These are phyloP conservation scores for Cordyceps cicadae DNA, from an alignment of 2,329 filamentous ascomycete species.

Conservation along the genomic window DNA sequence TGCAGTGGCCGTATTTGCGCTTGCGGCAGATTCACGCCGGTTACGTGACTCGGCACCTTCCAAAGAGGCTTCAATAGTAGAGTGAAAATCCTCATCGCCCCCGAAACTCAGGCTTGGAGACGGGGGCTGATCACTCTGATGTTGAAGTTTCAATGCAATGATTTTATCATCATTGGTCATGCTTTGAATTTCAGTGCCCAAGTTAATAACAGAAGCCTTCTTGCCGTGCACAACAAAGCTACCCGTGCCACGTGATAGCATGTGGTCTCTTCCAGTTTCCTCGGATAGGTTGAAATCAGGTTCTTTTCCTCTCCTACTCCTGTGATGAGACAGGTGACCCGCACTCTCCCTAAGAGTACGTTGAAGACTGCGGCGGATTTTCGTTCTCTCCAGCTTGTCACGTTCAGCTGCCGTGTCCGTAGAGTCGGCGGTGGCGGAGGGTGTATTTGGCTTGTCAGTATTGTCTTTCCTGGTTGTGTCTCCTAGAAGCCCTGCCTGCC, in stretches of 20 bases:
- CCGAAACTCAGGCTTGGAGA: slow-evolving; percentile 28
- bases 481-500: slow-evolving; percentile 58
- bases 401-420: slow-evolving; percentile 31
- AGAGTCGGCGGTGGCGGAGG: slow-evolving; percentile 25
- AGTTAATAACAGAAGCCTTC: slow-evolving; percentile 95
- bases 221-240: slow-evolving; percentile 97
- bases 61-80: slow-evolving; percentile 36
- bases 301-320: slow-evolving; percentile 70
- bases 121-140: slow-evolving; percentile 31
- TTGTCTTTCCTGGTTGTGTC: slow-evolving; percentile 22
- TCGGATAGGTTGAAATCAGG: slow-evolving; percentile 22
- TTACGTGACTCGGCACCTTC: slow-evolving; percentile 36
- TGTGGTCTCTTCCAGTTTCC: slow-evolving; percentile 48
- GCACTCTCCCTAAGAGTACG: slow-evolving; percentile 79
- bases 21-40: slow-evolving; percentile 54
- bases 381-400: slow-evolving; percentile 51
- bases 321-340: slow-evolving; percentile 56
- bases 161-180: slow-evolving; percentile 67
- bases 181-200: slow-evolving; percentile 81
- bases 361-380: slow-evolving; percentile 77
- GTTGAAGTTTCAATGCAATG: slow-evolving; percentile 49
- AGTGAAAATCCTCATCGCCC: slow-evolving; percentile 44
- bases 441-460: slow-evolving; percentile 28
- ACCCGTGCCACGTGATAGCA: slow-evolving; percentile 68
- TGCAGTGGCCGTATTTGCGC: slow-evolving; percentile 58